Evolutionary conservation across 305 asterid species (phyloP).

Genomic region (Fraxinus floribunda): DNA sequence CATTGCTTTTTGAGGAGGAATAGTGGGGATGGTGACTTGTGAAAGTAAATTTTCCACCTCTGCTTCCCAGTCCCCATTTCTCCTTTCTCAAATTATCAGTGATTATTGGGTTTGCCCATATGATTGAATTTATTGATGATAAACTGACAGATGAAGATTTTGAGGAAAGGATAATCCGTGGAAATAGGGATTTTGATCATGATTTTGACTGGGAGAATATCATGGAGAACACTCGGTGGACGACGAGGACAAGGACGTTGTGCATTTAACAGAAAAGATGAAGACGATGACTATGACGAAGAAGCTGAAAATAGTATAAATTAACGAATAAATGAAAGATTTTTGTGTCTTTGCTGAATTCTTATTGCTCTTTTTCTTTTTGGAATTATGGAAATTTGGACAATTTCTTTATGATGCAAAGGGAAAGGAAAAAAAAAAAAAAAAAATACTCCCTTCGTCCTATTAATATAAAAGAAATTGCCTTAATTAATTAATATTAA

Average conservation of each 20-base stretch:
- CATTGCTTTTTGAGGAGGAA: slow-evolving; percentile 12
- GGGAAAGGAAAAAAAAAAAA: too few species aligned
- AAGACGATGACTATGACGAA: not conserved
- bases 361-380: not conserved
- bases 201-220: not conserved
- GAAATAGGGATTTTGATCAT: not conserved
- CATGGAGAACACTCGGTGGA: not conserved
- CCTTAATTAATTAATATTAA: too few species aligned
- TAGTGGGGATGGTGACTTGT: slow-evolving; percentile 37
- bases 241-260: not conserved
- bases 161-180: not conserved
- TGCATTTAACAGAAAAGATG: not conserved
- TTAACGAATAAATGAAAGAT: not conserved
- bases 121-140: not conserved
- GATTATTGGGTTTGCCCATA: not conserved
- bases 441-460: too few species aligned
- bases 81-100: not conserved
- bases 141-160: not conserved
- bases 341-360: not conserved
- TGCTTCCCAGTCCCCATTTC: slow-evolving; percentile 68
- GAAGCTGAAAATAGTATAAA: not conserved
- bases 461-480: too few species aligned
- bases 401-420: not conserved
- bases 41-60: slow-evolving; percentile 67
- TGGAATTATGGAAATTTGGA: not conserved